Base-by-base conservation (phyloP, 306 rosid genomes). In the Castanopsis chinensis region DNA sequence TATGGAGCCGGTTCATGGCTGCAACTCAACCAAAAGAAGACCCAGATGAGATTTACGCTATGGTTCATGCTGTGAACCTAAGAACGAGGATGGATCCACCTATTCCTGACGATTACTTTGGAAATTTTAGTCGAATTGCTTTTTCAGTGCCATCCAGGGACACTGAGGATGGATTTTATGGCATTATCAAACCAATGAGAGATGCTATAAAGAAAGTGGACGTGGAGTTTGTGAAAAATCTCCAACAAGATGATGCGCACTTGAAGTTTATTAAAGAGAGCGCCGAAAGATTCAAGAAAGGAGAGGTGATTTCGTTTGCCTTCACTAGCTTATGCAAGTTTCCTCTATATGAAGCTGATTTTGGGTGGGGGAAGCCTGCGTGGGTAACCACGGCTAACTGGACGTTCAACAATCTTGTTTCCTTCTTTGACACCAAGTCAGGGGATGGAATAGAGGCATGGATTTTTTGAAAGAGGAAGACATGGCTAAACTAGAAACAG, bases 331-430 rank as follows among this genome's bases (percentile, higher is more conserved):
- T 45, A 75, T 1, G 41, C 3, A 74, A 54, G 6, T 28, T 80
- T 19, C 76, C 76, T 0, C n/a, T 84, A 2, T 81, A 84, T 60
- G 86, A 87, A 56, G 72, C 60, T 56, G 80, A 87, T 43, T 79
- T 84, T 37, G 90, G 88, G n/a, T 79, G 88, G 90, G 85, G 90
- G n/a, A 84, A 81, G 33, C 88, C 90, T 18, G 51, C 53, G 1
- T 87, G 86, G 88, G 86, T 82, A 33, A 57, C 73, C 10, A 60
- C 84, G n/a, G 57, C 76, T 25, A 81, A 78, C 53, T 12, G 70
- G 11, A 57, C 80, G 5, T 32, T 57, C 0, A 60, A 15, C 61
- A 87, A 87, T 55, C 17, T 32, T 17, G 60, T 81, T 3, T 8
- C 30, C 33, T 73, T 81, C 30, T 76, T 87, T 78, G 82, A 17